Evolutionary conservation across 208 protist genomes (phyloP), one percentile per base, ranked within the genome.

Genomic region (Leishmania martiniquensis): DNA sequence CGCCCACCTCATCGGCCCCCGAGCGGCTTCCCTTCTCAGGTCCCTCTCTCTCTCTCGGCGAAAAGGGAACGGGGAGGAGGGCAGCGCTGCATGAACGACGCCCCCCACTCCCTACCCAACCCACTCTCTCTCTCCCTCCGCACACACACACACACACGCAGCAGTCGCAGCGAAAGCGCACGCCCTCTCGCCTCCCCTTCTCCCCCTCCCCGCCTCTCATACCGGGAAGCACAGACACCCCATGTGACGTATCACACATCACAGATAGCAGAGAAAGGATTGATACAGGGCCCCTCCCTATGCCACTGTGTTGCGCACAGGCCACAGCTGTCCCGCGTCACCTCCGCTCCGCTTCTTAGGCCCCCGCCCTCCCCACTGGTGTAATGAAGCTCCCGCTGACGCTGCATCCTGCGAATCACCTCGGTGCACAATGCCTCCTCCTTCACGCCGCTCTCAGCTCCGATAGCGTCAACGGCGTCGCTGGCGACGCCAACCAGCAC

Each of bases 371-470:
- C 65, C 65, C 42, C 25, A 3, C 3, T 59, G 44, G 13, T 65
- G 62, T 51, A n/a, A 86, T 87, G 82, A 74, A 74, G 62, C 82
- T 86, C 4, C 86, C 86, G 0, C 84, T 75, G 72, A 84, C 90
- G 2, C n/a, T 70, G 49, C 89, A 95, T 66, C 82, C 81, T 39
- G 81, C 78, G 42, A 96, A 95, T 62, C 87, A 91, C 74, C 45
- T 93, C 57, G 34, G 85, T 15, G 92, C 92, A 59, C 92, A 96
- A 76, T 86, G 89, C 44, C 86, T 96, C 20, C 77, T 90, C 15
- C 74, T 95, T 12, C 80, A 83, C 32, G 85, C 82, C 4, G 77
- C 89, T 0, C 70, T 94, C n/a, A 60, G 66, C 59, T 69, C 76
- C 0, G 75, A 83, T 44, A 54, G 51, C 9, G 29, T 34, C 66